Evolutionary conservation across 139 green algal genomes (phyloP).

Genomic region (Tetradesmus lagerheimii): DNA sequence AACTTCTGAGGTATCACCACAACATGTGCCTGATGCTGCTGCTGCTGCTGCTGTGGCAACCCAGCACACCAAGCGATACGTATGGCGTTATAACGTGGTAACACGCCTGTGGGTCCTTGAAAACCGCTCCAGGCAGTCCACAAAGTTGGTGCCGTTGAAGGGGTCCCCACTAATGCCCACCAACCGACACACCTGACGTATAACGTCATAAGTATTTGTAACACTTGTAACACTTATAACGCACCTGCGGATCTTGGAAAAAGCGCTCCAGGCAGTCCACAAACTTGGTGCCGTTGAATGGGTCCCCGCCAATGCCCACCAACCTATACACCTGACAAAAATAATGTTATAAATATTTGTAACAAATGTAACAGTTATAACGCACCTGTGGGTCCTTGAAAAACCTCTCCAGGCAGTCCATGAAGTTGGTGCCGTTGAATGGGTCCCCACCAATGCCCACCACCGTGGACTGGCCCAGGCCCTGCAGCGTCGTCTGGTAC

Average conservation of each 20-base stretch:
- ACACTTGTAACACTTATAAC: neutral
- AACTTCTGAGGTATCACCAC: too few relatives aligned
- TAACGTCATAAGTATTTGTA: too few relatives aligned
- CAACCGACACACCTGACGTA: too few relatives aligned
- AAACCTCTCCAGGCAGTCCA: slow-evolving; percentile 97
- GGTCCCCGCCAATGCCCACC: too few relatives aligned
- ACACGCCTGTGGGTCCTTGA: neutral
- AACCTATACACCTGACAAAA: too few relatives aligned
- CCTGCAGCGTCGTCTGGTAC: slow-evolving; percentile 95
- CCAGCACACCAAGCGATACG: too few relatives aligned
- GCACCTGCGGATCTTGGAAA: slow-evolving; percentile 85
- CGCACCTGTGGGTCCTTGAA: slow-evolving; percentile 85
- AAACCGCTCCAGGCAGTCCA: too few relatives aligned
- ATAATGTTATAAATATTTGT: too few relatives aligned
- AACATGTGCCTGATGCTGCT: too few relatives aligned
- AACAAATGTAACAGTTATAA: neutral
- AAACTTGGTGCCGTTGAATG: slow-evolving; percentile 99
- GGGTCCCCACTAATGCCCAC: too few relatives aligned
- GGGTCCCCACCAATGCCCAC: slow-evolving; percentile 94
- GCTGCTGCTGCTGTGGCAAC: too few relatives aligned
- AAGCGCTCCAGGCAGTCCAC: slow-evolving; percentile 97
- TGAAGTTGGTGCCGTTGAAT: slow-evolving; percentile 99
- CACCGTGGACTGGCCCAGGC: slow-evolving; percentile 97
- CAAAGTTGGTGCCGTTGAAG: neutral
- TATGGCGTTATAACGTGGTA: too few relatives aligned